These are phyloP conservation scores for Lactifluus hygrophoroides DNA, from an alignment of 768 basidiomycete species.

Conservation along the genomic window DNA sequence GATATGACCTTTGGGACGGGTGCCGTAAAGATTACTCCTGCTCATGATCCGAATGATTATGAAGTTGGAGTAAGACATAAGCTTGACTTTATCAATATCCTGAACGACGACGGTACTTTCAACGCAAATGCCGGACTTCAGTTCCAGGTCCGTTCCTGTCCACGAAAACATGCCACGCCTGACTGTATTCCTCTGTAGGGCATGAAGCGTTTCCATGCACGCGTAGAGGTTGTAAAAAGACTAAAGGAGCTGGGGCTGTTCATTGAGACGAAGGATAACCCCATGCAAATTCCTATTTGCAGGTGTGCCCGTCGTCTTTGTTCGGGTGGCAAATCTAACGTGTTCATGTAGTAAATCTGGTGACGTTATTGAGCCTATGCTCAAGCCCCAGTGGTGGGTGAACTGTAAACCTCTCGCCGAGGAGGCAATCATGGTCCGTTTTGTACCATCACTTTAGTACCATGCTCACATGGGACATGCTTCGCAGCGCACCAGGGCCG, in stretches of 20 bases:
- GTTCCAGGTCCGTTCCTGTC: slow-evolving; percentile 46
- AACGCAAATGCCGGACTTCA: slow-evolving; percentile 79
- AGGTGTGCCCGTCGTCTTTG: slow-evolving; percentile 36
- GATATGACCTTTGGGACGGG: slow-evolving; percentile 97
- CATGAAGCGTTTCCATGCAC: slow-evolving; percentile 96
- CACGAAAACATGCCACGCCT: not conserved
- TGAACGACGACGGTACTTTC: slow-evolving; percentile 95
- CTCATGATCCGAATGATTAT: slow-evolving; percentile 96
- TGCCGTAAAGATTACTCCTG: slow-evolving; percentile 98
- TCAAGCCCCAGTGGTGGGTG: slow-evolving; percentile 99
- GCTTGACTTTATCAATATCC: slow-evolving; percentile 85
- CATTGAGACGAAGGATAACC: slow-evolving; percentile 89
- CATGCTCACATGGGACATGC: not conserved
- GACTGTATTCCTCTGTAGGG: slow-evolving; percentile 40
- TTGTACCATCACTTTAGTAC: not conserved
- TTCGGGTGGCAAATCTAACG: not conserved
- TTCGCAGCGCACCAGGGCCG: slow-evolving; percentile 72
- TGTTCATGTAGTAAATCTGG: slow-evolving; percentile 76
- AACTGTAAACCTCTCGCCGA: slow-evolving; percentile 86
- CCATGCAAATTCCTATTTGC: slow-evolving; percentile 96
- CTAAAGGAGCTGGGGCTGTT: slow-evolving; percentile 80
- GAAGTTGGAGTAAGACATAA: slow-evolving; percentile 84
- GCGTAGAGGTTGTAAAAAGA: slow-evolving; percentile 73
- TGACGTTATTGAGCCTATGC: slow-evolving; percentile 87
- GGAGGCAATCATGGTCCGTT: slow-evolving; percentile 70